A percentile compares a stretch with the other conserved stretches of the same genome.
These are phyloP conservation scores for Vanderwaltozyma tropicalis DNA, from an alignment of 805 yeast species.

Conservation along the genomic window DNA sequence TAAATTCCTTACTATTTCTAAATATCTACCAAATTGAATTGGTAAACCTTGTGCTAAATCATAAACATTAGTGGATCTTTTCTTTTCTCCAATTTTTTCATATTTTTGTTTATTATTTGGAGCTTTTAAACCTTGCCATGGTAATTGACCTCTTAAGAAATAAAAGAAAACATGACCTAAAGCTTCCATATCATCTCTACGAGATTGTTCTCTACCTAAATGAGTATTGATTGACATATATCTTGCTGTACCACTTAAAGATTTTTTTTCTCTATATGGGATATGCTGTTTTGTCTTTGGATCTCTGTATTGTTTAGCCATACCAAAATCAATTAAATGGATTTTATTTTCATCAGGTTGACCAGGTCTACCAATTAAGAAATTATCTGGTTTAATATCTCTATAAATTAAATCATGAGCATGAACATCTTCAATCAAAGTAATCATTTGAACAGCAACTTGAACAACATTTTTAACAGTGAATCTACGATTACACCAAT, in stretches of 20 bases:
- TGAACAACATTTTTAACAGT: slow-evolving; percentile 81
- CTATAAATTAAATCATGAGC: slow-evolving; percentile 85
- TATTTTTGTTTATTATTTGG: slow-evolving; percentile 96
- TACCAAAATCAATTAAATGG: slow-evolving; percentile 91
- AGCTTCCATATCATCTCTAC: slow-evolving; percentile 94
- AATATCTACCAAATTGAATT: slow-evolving; percentile 83
- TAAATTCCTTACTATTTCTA: slow-evolving; percentile 77
- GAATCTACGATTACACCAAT: slow-evolving; percentile 94
- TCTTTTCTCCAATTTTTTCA: slow-evolving; percentile 94
- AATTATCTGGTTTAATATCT: slow-evolving; percentile 96
- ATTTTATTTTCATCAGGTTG: slow-evolving; percentile 75
- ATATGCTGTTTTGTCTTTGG: slow-evolving; percentile 92
- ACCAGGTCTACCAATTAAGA: slow-evolving; percentile 82
- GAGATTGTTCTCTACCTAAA: slow-evolving; percentile 90
- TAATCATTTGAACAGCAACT: slow-evolving; percentile 90
- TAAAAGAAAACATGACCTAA: slow-evolving; percentile 95
- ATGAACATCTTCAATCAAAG: slow-evolving; percentile 77
- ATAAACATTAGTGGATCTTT: slow-evolving; percentile 75
- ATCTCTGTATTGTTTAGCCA: slow-evolving; percentile 97
- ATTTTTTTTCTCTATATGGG: slow-evolving; percentile 92
- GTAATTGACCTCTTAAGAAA: slow-evolving; percentile 85
- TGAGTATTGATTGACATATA: slow-evolving; percentile 98
- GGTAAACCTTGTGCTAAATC: slow-evolving; percentile 88
- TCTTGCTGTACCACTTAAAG: slow-evolving; percentile 95
- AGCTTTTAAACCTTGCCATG: slow-evolving; percentile 98